Conservation (phyloP, 2,329 filamentous ascomycete genomes). For the Calonectria montana region DNA sequence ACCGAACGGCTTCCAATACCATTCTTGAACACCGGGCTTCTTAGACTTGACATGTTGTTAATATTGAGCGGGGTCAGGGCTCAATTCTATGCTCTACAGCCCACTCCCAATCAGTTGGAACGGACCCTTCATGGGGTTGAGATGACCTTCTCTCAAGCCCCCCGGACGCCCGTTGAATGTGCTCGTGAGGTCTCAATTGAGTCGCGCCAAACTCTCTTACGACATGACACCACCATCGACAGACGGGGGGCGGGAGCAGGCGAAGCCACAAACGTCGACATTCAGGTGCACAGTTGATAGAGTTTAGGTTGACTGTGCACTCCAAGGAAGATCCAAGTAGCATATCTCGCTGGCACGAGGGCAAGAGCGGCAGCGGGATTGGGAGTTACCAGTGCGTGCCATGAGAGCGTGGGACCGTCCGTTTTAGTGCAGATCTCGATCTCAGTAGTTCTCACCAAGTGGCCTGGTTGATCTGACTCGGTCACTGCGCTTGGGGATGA, state of each 20-base stretch:
- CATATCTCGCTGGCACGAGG: constrained; percentile 26
- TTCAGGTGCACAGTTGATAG: constrained; percentile 22
- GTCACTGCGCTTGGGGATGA: constrained; percentile 31
- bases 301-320: constrained; percentile 16
- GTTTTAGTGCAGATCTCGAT: constrained; percentile 45
- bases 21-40: constrained; percentile 18
- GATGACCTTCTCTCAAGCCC: constrained; percentile 20
- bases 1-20: constrained; percentile 24
- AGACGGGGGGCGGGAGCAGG: constrained; percentile 31
- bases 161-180: constrained; percentile 32
- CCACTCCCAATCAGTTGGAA: constrained; percentile 21
- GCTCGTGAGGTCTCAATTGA: constrained; percentile 26
- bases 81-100: constrained; percentile 38
- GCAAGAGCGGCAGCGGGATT: constrained; percentile 30
- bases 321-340: constrained; percentile 22
- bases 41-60: constrained; percentile 22
- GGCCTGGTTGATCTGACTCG: constrained; percentile 43
- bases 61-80: constrained; percentile 24
- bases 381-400: constrained; percentile 27
- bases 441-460: constrained; percentile 33
- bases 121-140: constrained; percentile 12
- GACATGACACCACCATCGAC: constrained; percentile 37
- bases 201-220: constrained; percentile 25
- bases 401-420: constrained; percentile 32
- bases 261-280: constrained; percentile 28